Evolutionary conservation across 371 early-diverging fungal genomes (phyloP), one percentile per base, ranked within the genome.

Genomic region (Conidiobolus incongruus): DNA sequence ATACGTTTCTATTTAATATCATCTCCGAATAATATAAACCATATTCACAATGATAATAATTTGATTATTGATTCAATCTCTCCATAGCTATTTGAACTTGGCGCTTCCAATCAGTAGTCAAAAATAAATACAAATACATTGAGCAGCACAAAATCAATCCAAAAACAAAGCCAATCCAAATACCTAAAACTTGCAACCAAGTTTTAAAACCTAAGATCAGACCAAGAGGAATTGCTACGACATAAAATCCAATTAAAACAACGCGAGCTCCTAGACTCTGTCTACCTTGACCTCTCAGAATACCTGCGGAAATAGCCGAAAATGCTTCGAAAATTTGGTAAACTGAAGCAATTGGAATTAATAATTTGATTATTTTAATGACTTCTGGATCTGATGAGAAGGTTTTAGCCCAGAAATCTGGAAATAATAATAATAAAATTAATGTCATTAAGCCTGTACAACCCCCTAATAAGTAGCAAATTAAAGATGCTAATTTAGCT

Each of bases 281-380:
- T 32, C 73, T 52, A 16, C 81, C 83, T 1, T 71, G 53, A 35
- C 80, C 78, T 29, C 83, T 70, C 19, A 82, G 61, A 2, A 79
- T 63, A 36, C 83, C 81, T 2, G 76, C 75, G 20, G 20, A 32
- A 13, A 29, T 22, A 4, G 43, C 19, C 11, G 11, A n/a, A 4
- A 43, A 31, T 21, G 33, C n/a, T 19, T 43, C 43, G 23, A 43
- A 43, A 8, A 43, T 58, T 54, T 92, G 93, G 60, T 80, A 88
- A 29, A 81, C 37, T 0, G 88, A 80, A 23, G 66, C 77, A 3
- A 81, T 47, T 0, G 89, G 89, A 45, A 88, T 54, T 22, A 88
- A 63, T 24, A 44, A 41, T 1, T 77, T 70, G 4, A 87, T 82
- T 7, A 72, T 52, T 6, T 37, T 51, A 30, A 83, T 61, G 2